Percentiles rank a stretch among this genome's conserved stretches.
Conservation (phyloP, 345 rosid genomes). For the Linum lewisii region DNA sequence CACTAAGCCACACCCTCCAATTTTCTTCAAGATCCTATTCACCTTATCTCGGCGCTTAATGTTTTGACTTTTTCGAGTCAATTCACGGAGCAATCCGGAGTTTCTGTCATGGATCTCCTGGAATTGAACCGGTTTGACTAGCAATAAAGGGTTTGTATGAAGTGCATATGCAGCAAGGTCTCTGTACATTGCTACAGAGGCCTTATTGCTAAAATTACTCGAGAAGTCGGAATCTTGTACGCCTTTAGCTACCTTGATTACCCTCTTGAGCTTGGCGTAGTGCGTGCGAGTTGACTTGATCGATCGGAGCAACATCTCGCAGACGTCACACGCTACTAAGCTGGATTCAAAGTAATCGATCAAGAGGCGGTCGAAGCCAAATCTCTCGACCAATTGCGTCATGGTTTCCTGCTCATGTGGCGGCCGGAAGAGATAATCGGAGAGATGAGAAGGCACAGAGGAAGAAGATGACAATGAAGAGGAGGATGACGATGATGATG, state of each 20-base stretch:
- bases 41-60: constrained; percentile 35
- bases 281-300: constrained; percentile 43
- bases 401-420: constrained; percentile 29
- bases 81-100: constrained; percentile 28
- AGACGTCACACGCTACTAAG: constrained; percentile 41
- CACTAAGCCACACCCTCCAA: constrained; percentile 34
- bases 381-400: constrained; percentile 23
- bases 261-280: constrained; percentile 42
- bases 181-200: constrained; percentile 18
- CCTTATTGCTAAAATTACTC: neutral
- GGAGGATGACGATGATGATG: constrained; percentile 7
- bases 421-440: constrained; percentile 54
- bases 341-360: constrained; percentile 42
- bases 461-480: constrained; percentile 22
- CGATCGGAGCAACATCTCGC: constrained; percentile 53
- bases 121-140: constrained; percentile 27
- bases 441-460: constrained; percentile 26
- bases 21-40: constrained; percentile 30
- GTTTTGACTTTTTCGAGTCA: constrained; percentile 38
- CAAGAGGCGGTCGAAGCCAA: constrained; percentile 34
- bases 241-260: constrained; percentile 30
- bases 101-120: constrained; percentile 34
- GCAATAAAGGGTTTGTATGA: constrained; percentile 46
- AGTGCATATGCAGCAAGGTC: constrained; percentile 46
- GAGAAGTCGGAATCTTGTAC: constrained; percentile 11